Percentiles rank a stretch among this genome's conserved stretches.
phyloP scores from a whole-genome alignment of 2,329 filamentous ascomycete genomes.

The Colletotrichum sojae region DNA sequence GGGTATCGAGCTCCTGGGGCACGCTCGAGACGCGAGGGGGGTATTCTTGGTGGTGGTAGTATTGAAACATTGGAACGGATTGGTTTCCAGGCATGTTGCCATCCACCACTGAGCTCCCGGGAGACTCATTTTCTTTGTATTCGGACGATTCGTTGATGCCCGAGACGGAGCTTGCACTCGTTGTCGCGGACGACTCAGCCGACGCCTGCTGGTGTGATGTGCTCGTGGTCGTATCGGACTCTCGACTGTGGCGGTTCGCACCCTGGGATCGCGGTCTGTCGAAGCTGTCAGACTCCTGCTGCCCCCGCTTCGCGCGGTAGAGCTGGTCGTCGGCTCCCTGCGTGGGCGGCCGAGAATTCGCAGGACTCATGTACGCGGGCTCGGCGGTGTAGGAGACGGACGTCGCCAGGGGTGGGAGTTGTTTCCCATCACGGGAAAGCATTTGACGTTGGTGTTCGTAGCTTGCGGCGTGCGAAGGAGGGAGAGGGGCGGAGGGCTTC shows the following conservation, averaged over 20 bases:
- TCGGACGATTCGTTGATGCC: conserved; percentile 64
- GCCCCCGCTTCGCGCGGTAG: conserved; percentile 12
- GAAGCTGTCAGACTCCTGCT: conserved; percentile 48
- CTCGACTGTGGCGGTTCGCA: conserved; percentile 64
- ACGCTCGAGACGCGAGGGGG: conserved; percentile 58
- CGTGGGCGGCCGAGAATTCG: conserved; percentile 18
- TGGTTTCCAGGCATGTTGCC: conserved; percentile 57
- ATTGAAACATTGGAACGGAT: conserved; percentile 71
- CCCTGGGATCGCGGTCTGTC: conserved; percentile 53
- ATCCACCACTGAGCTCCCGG: conserved; percentile 66
- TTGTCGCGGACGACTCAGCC: conserved; percentile 66
- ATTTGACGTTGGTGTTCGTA: conserved; percentile 35
- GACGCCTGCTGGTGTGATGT: conserved; percentile 65
- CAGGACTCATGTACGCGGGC: conserved; percentile 17
- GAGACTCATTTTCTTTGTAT: conserved; percentile 61
- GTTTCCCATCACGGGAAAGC: conserved; percentile 28
- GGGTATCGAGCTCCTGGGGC: conserved; percentile 57
- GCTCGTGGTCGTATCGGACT: conserved; percentile 65
- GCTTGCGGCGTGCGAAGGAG: conserved; percentile 54
- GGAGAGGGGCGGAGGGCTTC: conserved; percentile 52
- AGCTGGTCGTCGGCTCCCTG: conserved; percentile 21
- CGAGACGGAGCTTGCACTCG: conserved; percentile 70
- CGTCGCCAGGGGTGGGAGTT: conserved; percentile 31
- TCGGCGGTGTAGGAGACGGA: conserved; percentile 28
- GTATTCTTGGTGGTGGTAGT: conserved; percentile 71